Percentiles rank a stretch among this genome's conserved stretches.
phyloP scores from a whole-genome alignment of 208 protist species.

The Leishmania braziliensis region DNA sequence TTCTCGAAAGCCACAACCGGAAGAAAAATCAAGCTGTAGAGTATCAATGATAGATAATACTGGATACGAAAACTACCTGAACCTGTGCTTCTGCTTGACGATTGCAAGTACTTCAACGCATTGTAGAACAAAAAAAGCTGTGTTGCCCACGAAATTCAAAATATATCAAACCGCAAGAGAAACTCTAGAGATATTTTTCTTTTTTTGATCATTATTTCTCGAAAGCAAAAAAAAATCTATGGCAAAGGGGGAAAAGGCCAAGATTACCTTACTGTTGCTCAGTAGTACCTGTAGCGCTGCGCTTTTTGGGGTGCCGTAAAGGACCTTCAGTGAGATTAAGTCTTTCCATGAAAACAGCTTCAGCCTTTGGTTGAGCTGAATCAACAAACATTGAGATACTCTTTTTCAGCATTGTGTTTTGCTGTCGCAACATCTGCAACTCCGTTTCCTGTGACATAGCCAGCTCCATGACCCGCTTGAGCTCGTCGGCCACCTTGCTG shows the following conservation, averaged over 20 bases:
- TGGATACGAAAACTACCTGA: background rate
- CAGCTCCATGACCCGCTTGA: conserved; percentile 63
- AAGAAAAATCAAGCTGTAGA: background rate
- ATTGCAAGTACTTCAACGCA: background rate
- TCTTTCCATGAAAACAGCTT: conserved; percentile 68
- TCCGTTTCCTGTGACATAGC: conserved; percentile 72
- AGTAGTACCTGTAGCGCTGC: conserved; percentile 21
- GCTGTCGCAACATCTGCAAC: conserved; percentile 66
- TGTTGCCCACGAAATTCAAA: background rate
- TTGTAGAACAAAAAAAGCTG: background rate
- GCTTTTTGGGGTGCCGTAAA: conserved; percentile 81
- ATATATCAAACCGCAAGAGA: background rate
- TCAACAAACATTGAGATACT: conserved; percentile 73
- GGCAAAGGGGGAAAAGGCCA: conserved; percentile 4
- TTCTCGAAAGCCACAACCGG: background rate
- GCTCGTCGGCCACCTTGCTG: conserved; percentile 47
- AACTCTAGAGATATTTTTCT: background rate
- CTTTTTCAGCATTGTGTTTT: conserved; percentile 77
- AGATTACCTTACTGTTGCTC: conserved; percentile 7
- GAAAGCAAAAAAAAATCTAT: conserved; percentile 7
- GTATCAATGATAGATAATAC: background rate
- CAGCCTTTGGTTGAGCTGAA: conserved; percentile 50
- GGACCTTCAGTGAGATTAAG: conserved; percentile 81
- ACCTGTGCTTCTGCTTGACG: background rate
- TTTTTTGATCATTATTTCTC: background rate